These are phyloP conservation scores for Apiospora kogelbergensis DNA, from an alignment of 2,329 filamentous ascomycete genomes.

Conservation along the genomic window DNA sequence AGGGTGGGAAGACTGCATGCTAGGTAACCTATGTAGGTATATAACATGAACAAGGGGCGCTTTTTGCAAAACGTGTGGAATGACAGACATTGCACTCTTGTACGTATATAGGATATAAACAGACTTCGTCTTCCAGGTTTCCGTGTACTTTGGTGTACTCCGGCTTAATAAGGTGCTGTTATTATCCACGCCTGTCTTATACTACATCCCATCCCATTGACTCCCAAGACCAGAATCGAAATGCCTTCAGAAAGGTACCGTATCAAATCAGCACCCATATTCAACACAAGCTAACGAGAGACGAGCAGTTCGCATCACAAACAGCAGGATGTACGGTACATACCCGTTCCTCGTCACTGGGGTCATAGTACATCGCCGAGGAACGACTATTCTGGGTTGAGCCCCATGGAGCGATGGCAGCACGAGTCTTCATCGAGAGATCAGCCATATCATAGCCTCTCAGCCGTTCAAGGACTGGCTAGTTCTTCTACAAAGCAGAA, in stretches of 20 bases:
- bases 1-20: neutral
- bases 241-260: neutral
- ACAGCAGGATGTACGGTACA: neutral
- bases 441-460: slow-evolving; percentile 5
- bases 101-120: neutral
- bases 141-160: neutral
- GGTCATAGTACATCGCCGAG: neutral
- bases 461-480: neutral
- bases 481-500: neutral
- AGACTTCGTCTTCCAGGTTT: neutral
- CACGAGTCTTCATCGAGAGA: neutral
- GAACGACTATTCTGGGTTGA: neutral
- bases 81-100: neutral
- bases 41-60: neutral
- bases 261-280: neutral
- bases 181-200: neutral
- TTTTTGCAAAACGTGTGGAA: neutral
- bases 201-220: neutral
- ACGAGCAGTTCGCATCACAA: neutral
- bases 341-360: neutral
- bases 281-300: neutral
- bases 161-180: neutral
- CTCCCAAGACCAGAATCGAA: neutral
- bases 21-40: neutral
- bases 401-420: slow-evolving; percentile 9